phyloP scores from a whole-genome alignment of 331 rosid species.

The Erythrophleum ivorense region DNA sequence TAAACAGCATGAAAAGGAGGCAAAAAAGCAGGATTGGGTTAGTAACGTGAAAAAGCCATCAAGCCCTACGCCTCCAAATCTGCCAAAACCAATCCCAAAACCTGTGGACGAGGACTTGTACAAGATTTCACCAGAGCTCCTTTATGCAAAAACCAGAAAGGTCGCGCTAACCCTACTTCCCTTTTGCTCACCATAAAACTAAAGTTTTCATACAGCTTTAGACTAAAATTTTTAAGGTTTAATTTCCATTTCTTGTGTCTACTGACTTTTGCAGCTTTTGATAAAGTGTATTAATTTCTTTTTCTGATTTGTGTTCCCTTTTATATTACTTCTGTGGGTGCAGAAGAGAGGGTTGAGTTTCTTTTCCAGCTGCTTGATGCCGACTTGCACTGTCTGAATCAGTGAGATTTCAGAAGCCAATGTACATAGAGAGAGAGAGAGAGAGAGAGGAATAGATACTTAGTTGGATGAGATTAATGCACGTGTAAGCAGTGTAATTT shows the following conservation, averaged over 20 bases:
- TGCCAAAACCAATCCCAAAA: conserved; percentile 57
- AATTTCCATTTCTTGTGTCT: background rate
- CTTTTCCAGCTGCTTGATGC: conserved; percentile 79
- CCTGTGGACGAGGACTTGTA: conserved; percentile 89
- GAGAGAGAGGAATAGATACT: conserved; percentile 23
- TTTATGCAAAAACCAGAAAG: conserved; percentile 71
- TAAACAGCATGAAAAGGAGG: conserved; percentile 52
- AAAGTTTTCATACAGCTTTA: background rate
- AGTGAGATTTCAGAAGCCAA: conserved; percentile 9
- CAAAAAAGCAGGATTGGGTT: conserved; percentile 56
- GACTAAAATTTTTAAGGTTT: background rate
- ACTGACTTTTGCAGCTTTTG: background rate
- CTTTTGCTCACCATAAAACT: background rate
- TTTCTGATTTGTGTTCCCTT: background rate
- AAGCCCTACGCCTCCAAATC: conserved; percentile 39
- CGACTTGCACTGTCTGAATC: conserved; percentile 69
- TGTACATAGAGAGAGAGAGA: conserved; percentile 48
- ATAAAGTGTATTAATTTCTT: conserved; percentile 16
- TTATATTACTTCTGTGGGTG: conserved; percentile 29
- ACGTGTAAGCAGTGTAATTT: conserved; percentile 18
- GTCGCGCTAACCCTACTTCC: conserved; percentile 29
- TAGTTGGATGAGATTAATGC: conserved; percentile 10
- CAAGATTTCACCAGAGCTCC: conserved; percentile 72
- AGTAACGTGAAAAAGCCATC: conserved; percentile 47
- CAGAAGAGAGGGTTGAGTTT: conserved; percentile 77